Conservation (phyloP, 2,329 filamentous ascomycete species). For the Ascochyta viciae-villosae region DNA sequence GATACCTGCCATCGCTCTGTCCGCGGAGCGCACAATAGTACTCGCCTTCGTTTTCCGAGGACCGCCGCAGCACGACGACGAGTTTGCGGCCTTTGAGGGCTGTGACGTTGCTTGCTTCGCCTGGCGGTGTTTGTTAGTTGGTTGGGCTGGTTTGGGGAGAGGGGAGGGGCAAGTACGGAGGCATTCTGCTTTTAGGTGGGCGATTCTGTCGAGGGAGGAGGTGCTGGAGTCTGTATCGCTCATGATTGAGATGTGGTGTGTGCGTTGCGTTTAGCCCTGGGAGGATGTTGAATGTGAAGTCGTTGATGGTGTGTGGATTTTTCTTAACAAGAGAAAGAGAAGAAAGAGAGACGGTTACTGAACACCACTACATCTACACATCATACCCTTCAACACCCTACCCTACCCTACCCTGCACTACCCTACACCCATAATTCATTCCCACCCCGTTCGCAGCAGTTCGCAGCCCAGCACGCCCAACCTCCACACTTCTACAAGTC, state of each 20-base stretch:
- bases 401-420: no score
- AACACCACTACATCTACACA: no score
- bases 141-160: no score
- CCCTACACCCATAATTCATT: no score
- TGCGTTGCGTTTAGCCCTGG: no score
- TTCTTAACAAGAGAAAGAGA: no score
- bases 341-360: no score
- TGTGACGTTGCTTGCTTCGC: conserved; percentile 26
- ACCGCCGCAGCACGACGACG: conserved; percentile 25
- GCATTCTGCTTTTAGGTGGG: conserved; percentile 1
- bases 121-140: not conserved
- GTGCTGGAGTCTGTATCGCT: conserved; percentile 11
- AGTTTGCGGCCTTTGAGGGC: conserved; percentile 32
- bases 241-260: not conserved
- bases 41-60: conserved; percentile 22
- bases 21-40: conserved; percentile 38
- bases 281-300: no score
- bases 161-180: conserved; percentile 13
- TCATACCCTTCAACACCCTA: no score
- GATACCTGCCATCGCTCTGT: conserved; percentile 31
- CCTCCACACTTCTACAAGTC: no score
- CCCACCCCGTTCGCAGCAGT: not conserved
- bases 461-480: not conserved
- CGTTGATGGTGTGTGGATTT: no score
- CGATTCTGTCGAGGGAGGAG: not conserved